A percentile compares a stretch with the other conserved stretches of the same genome.
Conservation (phyloP, 768 basidiomycete genomes). For the Boletus tomentosulus region DNA sequence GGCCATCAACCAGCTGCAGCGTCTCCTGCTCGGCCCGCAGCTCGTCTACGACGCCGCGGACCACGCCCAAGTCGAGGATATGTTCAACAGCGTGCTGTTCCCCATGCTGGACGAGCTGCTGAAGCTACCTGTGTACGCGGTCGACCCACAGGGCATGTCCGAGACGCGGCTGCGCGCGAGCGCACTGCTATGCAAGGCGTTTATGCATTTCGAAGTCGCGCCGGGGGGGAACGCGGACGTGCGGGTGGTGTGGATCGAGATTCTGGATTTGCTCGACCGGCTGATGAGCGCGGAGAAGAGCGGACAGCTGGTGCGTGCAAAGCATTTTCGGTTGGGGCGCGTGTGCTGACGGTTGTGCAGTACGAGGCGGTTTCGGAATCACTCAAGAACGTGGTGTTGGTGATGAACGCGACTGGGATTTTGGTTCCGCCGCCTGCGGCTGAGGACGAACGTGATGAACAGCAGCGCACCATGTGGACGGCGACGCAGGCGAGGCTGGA, state of each 20-base stretch:
- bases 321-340: background rate
- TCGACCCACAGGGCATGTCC: constrained; percentile 83
- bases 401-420: constrained; percentile 88
- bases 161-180: constrained; percentile 87
- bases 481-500: constrained; percentile 85
- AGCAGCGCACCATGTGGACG: constrained; percentile 73
- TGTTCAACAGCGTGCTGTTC: constrained; percentile 88
- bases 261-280: constrained; percentile 84
- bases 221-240: constrained; percentile 62
- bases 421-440: constrained; percentile 55
- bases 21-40: constrained; percentile 76
- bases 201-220: constrained; percentile 87
- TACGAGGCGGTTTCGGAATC: constrained; percentile 95
- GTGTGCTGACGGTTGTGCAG: constrained; percentile 38
- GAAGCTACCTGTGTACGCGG: constrained; percentile 71
- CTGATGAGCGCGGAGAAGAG: constrained; percentile 82
- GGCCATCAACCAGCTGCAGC: constrained; percentile 77
- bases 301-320: constrained; percentile 68
- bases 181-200: constrained; percentile 90
- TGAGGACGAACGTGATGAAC: constrained; percentile 50
- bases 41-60: constrained; percentile 56
- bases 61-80: constrained; percentile 64
- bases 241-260: constrained; percentile 78
- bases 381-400: constrained; percentile 91
- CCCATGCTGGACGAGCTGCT: constrained; percentile 89